Evolutionary conservation across 2,329 filamentous ascomycete genomes (phyloP).

Genomic region (Cryphonectria naterciae): DNA sequence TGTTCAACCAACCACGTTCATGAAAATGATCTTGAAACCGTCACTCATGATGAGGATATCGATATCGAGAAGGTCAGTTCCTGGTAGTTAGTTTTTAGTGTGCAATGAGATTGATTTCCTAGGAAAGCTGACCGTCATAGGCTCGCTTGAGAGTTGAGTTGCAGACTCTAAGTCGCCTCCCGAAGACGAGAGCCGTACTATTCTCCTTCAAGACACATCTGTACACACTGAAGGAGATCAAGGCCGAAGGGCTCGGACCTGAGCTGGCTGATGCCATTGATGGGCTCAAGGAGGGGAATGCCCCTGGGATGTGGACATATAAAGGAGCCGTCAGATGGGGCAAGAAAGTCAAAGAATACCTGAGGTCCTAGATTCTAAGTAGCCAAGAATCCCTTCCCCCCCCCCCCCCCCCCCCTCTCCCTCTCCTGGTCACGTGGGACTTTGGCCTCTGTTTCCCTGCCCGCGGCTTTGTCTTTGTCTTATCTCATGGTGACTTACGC

Average conservation of each 20-base stretch:
- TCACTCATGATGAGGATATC: conserved; percentile 42
- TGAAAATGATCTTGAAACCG: conserved; percentile 35
- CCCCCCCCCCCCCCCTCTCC: neutral
- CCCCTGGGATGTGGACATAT: conserved; percentile 57
- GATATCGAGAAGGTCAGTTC: conserved; percentile 43
- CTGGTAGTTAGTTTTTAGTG: too few relatives aligned
- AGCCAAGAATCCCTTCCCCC: conserved; percentile 32
- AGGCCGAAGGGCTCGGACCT: conserved; percentile 51
- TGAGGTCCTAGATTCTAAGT: conserved; percentile 44
- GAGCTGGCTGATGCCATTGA: conserved; percentile 57
- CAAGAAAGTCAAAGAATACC: conserved; percentile 49
- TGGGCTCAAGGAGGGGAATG: conserved; percentile 54
- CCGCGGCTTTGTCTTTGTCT: too few relatives aligned
- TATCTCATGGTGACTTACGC: too few relatives aligned
- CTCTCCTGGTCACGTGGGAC: too few relatives aligned
- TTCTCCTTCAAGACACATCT: conserved; percentile 63
- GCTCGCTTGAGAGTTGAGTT: conserved; percentile 51
- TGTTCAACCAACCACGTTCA: conserved; percentile 44
- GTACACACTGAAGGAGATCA: conserved; percentile 53
- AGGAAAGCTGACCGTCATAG: conserved; percentile 31
- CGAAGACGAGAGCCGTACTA: conserved; percentile 49
- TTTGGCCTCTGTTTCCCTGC: too few relatives aligned
- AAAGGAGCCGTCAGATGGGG: conserved; percentile 56
- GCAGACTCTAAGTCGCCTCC: conserved; percentile 56
- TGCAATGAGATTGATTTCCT: neutral